Base-by-base conservation (phyloP, 768 basidiomycete genomes). In the Royoungia palumana region DNA sequence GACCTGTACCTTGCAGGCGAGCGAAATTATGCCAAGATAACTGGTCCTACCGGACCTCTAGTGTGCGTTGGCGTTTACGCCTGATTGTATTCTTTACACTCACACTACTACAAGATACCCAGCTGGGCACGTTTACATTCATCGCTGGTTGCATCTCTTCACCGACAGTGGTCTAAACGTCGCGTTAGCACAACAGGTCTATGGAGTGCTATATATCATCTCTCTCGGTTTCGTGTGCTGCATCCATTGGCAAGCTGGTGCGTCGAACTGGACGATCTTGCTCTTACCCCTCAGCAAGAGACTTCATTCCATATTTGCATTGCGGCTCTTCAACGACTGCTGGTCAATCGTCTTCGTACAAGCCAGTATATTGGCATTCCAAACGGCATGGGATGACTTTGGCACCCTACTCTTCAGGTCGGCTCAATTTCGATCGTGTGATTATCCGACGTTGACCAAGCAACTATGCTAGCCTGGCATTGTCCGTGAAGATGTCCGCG, bases 401-500 rank as follows among this genome's bases (percentile, higher is more conserved):
- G 89, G 82, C 8, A 78, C 79, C 9, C 59, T 86, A 46, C 63
- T 95, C 4, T 88, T 85, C 67, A 87, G 89, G 94, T 89, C 53
- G 50, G 80, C 66, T 21, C 14, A 8, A 35, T 22, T n/a, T 17
- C 8, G 28, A 35, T 5, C 19, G 21, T 36, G 9, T 11, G 27
- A 5, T 25, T 16, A 25, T 20, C 21, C 32, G 16, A 34, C 5
- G 32, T 16, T 22, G 28, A 53, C 27, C 34, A 55, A 25, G 44
- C 41, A 10, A 19, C 46, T 20, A 35, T 46, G 44, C 35, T 47
- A 63, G 48, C 16, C 22, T 51, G 6, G 94, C 94, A 2, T 70
- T 98, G 8, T 94, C 93, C 1, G 78, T 96, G 48, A 99, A 99
- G 67, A 98, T 99, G 96, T 94, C 88, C 19, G 80, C 87, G 37